phyloP scores from a whole-genome alignment of 805 yeast genomes.

The Kodamaea laetipori region DNA sequence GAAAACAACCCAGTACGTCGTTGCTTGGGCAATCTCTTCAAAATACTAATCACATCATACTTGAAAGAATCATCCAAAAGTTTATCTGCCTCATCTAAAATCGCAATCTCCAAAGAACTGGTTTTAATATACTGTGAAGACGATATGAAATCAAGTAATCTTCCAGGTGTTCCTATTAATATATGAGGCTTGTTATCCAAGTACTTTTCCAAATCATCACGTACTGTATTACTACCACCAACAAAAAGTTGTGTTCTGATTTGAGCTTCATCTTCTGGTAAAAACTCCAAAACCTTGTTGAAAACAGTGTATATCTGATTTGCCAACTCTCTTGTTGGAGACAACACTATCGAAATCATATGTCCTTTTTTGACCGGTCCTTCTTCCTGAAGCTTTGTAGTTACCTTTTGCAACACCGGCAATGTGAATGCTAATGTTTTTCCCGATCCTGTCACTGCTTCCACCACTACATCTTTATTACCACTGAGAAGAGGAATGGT shows the following conservation, averaged over 20 bases:
- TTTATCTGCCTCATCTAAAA: slow-evolving; percentile 93
- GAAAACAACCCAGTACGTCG: slow-evolving; percentile 92
- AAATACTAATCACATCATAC: slow-evolving; percentile 64
- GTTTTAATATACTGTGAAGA: slow-evolving; percentile 57
- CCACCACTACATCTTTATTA: slow-evolving; percentile 94
- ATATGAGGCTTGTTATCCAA: slow-evolving; percentile 64
- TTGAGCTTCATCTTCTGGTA: slow-evolving; percentile 47
- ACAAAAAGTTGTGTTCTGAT: slow-evolving; percentile 64
- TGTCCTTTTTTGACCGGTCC: slow-evolving; percentile 58
- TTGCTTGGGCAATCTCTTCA: slow-evolving; percentile 79
- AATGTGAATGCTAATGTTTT: slow-evolving; percentile 89
- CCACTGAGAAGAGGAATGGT: slow-evolving; percentile 81
- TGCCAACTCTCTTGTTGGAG: slow-evolving; percentile 75
- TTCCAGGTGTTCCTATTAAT: slow-evolving; percentile 90
- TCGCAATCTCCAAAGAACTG: slow-evolving; percentile 65
- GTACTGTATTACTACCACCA: slow-evolving; percentile 61
- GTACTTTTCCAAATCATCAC: slow-evolving; percentile 71
- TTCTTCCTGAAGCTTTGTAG: slow-evolving; percentile 26
- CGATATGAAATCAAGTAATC: slow-evolving; percentile 72
- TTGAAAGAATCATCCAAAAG: slow-evolving; percentile 77
- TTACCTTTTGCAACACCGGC: slow-evolving; percentile 74
- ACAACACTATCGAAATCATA: slow-evolving; percentile 68
- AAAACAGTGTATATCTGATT: slow-evolving; percentile 72
- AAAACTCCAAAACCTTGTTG: slow-evolving; percentile 54
- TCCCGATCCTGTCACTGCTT: slow-evolving; percentile 98